A percentile compares a stretch with the other conserved stretches of the same genome.
Conservation (phyloP, 495 filamentous ascomycete species). For the Jackrogersella multiformis region DNA sequence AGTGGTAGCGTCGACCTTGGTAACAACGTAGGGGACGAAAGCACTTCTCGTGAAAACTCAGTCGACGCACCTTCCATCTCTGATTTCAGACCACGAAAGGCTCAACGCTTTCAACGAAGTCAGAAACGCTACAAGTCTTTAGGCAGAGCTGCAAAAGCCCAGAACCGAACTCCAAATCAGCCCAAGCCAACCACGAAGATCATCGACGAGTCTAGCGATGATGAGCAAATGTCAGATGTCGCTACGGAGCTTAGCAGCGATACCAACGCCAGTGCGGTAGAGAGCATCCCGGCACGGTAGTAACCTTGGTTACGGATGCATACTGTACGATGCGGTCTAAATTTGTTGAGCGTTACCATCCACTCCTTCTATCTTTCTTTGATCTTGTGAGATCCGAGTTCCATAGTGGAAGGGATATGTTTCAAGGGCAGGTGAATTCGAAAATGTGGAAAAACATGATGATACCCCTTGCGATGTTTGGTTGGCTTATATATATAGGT, state of each 20-base stretch:
- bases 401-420: background rate
- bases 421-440: background rate
- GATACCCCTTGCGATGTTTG: background rate
- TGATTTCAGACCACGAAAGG: constrained; percentile 3
- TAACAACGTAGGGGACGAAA: background rate
- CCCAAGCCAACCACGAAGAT: background rate
- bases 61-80: constrained; percentile 19
- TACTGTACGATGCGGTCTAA: background rate
- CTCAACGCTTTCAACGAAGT: background rate
- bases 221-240: constrained; percentile 2
- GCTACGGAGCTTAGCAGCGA: constrained; percentile 39
- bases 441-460: background rate
- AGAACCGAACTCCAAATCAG: background rate
- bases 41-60: background rate
- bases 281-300: constrained; percentile 41
- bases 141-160: background rate
- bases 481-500: background rate
- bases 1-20: constrained; percentile 4
- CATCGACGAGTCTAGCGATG: constrained; percentile 19
- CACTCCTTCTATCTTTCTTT: background rate
- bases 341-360: too few relatives aligned
- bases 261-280: constrained; percentile 44
- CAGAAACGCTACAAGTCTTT: constrained; percentile 15
- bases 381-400: background rate
- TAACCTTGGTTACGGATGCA: background rate